Evolutionary conservation across 2,329 filamentous ascomycete genomes (phyloP).

Genomic region (Beauveria bassiana): DNA sequence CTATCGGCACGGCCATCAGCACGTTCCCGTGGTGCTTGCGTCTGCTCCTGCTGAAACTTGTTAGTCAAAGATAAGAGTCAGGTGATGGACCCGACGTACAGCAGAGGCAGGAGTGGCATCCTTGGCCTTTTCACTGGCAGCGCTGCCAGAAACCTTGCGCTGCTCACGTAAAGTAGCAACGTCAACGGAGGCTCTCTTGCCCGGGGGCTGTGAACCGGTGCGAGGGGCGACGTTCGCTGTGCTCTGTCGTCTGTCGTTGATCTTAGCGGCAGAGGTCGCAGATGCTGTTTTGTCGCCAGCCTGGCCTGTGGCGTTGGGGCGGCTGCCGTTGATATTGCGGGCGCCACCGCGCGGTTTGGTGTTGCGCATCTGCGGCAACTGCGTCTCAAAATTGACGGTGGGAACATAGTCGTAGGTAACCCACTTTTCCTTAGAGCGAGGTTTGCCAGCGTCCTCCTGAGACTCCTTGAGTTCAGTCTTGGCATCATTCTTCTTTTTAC

Average conservation of each 20-base stretch:
- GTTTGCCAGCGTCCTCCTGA: slow-evolving; percentile 38
- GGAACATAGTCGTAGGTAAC: slow-evolving; percentile 75
- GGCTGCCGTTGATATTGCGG: slow-evolving; percentile 32
- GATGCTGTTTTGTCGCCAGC: slow-evolving; percentile 30
- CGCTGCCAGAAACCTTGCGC: slow-evolving; percentile 34
- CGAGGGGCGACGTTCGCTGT: slow-evolving; percentile 24
- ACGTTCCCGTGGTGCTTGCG: slow-evolving; percentile 23
- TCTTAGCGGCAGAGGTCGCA: slow-evolving; percentile 23
- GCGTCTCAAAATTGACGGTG: slow-evolving; percentile 79
- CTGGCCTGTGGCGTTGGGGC: slow-evolving; percentile 28
- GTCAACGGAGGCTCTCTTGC: slow-evolving; percentile 41
- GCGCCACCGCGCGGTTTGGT: slow-evolving; percentile 43
- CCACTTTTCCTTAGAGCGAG: slow-evolving; percentile 75
- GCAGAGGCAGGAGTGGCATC: slow-evolving; percentile 25
- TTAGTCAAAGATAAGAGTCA: not conserved
- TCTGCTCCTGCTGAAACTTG: slow-evolving; percentile 18
- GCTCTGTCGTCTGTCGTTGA: slow-evolving; percentile 31
- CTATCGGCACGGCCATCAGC: slow-evolving; percentile 33
- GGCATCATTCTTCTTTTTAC: slow-evolving; percentile 54
- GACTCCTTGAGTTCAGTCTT: slow-evolving; percentile 47
- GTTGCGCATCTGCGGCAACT: slow-evolving; percentile 50
- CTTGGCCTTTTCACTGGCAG: slow-evolving; percentile 34
- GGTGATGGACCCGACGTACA: slow-evolving; percentile 28
- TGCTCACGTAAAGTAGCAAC: slow-evolving; percentile 32
- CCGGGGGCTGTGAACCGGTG: slow-evolving; percentile 27